phyloP scores from a whole-genome alignment of 495 filamentous ascomycete species.

The Penicillium canariense region DNA sequence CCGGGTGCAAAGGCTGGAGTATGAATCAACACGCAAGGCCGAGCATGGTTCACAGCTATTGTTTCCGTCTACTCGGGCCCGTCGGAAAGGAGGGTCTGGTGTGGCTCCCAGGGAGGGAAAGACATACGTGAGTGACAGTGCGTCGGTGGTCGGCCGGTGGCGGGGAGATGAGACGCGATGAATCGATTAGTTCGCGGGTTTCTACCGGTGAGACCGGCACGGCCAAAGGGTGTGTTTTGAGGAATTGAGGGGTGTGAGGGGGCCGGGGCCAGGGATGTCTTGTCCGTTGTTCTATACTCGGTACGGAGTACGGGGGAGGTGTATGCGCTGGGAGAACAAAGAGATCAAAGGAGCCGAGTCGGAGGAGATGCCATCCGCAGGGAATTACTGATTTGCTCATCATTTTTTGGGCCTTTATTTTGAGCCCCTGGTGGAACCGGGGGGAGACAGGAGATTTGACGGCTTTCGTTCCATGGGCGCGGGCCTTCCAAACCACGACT shows the following conservation, averaged over 20 bases:
- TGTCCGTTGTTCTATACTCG: too few relatives aligned
- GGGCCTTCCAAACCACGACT: too few relatives aligned
- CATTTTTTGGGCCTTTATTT: too few relatives aligned
- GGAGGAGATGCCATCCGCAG: neutral
- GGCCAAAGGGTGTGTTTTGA: neutral
- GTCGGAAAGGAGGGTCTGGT: neutral
- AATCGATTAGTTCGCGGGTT: neutral
- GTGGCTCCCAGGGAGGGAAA: neutral
- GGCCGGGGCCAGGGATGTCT: neutral
- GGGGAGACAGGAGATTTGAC: too few relatives aligned
- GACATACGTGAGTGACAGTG: neutral
- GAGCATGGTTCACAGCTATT: neutral
- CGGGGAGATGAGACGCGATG: neutral
- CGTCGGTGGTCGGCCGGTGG: neutral
- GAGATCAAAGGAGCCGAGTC: neutral
- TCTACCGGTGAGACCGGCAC: neutral
- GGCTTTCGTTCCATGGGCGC: too few relatives aligned
- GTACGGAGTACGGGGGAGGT: too few relatives aligned
- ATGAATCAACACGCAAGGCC: conserved; percentile 2
- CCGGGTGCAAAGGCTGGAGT: conserved; percentile 1
- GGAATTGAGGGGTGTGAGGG: neutral
- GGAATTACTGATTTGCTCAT: too few relatives aligned
- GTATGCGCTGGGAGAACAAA: neutral
- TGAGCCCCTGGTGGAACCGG: too few relatives aligned
- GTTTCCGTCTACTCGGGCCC: neutral